Evolutionary conservation across 805 yeast species (phyloP), one percentile per base, ranked within the genome.

Genomic region (Yarrowia keelungensis): DNA sequence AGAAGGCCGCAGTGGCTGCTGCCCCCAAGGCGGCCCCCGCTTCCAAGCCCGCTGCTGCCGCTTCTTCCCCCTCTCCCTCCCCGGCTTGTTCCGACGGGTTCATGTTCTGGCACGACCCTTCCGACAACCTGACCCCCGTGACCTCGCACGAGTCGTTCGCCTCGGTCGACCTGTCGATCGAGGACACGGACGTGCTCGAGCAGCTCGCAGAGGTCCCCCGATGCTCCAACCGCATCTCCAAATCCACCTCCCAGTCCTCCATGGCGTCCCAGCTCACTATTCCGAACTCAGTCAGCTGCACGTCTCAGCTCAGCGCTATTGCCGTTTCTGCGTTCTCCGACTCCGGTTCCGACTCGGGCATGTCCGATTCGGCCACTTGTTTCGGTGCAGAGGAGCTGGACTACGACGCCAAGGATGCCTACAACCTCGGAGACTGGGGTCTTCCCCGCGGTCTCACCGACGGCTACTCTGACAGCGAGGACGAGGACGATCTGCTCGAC

Each of bases 311-410:
- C 56, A 47, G 56, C 56, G 67, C 67, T 49, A 62, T 62, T 62
- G 67, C 67, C 56, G 67, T 62, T 38, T 62, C 67, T 14, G 56
- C 67, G 15, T 62, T 62, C 32, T 62, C 67, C 54, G 67, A 62
- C 67, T 47, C 67, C n/a, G 65, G 65, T 59, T 59, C 65, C 65
- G 67, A 62, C 50, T 62, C 67, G 67, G 67, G 67, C 67, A 62
- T 62, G 67, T 62, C 67, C 67, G 67, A 62, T 26, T 62, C 67
- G 54, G 67, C 67, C 54, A 62, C 67, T 62, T 62, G 67, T 49
- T 49, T 62, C 56, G 67, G 56, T 38, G 67, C 38, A 53, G 56
- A 62, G 46, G 67, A 62, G 56, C 56, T 62, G 38, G 56, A 47
- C 45, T 49, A 38, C 56, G 46, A 62, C 56, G 56, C 39, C 56